Evolutionary conservation across 495 filamentous ascomycete genomes (phyloP), one percentile per base, ranked within the genome.

Genomic region (Lophiostoma macrostomum): DNA sequence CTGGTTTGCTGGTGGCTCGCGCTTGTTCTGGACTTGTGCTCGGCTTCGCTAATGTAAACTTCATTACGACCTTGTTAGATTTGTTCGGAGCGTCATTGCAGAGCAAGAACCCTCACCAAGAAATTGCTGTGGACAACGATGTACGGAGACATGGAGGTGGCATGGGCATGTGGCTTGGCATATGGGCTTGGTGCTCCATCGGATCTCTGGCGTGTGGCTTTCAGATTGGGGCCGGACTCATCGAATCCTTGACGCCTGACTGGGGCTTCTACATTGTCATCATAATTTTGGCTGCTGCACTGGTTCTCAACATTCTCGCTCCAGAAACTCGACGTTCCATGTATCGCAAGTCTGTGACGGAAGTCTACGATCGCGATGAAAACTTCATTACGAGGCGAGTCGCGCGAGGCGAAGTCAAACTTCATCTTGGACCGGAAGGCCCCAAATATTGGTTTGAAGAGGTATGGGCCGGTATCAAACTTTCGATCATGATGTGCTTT

Each of bases 231-330:
- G 82, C 83, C 23, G 56, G 73, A 25, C 80, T 88, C 60, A 83
- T 88, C 56, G 76, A 81, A 43, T 56, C 40, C 8, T 61, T 80
- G 16, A 71, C 74, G 51, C 83, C 84, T 6, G 75, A 78, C 7
- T 89, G 84, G 83, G 87, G 86, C 0, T 86, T 88, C 63, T 88
- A 86, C 65, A 73, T 88, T 56, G 77, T 78, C 38, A 80, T 86
- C 46, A 72, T 83, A 28, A 63, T 88, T 24, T 74, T 80, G 35
- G 81, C 77, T 11, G 66, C 73, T 12, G 73, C 85, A 28, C 68
- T 88, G 19, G 50, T 85, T 22, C 72, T 88, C 12, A 86, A 87
- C 48, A 75, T 87, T 18, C 52, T 87, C 24, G 74, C 76, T 16
- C 84, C 84, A 3, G 84, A 88, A 61, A 80, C 80, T 38, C 71